Percentiles rank a stretch among this genome's conserved stretches.
Evolutionary conservation across 1,139 yeast species (phyloP).

Genomic region (Pichia sp.): DNA sequence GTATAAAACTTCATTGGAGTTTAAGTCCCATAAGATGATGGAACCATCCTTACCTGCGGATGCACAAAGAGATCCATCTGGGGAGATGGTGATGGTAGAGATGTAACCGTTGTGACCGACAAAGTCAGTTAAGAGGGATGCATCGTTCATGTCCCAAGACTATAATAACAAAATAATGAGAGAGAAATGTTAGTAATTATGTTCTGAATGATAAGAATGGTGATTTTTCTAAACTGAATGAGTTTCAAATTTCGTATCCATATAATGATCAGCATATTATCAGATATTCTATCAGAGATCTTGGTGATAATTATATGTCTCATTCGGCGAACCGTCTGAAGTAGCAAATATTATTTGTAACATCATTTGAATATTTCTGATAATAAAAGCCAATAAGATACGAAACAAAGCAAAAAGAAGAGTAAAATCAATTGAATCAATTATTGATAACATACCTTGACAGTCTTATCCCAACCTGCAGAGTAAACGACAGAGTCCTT

Average conservation of each 20-base stretch:
- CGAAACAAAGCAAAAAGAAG: conserved; percentile 9
- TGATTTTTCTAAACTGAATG: too few relatives aligned
- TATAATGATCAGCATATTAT: too few relatives aligned
- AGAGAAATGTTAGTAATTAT: conserved; percentile 17
- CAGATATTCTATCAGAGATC: conserved; percentile 71
- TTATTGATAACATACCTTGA: conserved; percentile 72
- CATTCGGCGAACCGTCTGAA: conserved; percentile 93
- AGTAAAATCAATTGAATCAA: conserved; percentile 17
- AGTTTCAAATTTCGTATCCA: too few relatives aligned
- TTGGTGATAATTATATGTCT: conserved; percentile 94
- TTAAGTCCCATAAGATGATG: conserved; percentile 97
- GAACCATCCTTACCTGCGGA: conserved; percentile 99
- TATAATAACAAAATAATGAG: conserved; percentile 25
- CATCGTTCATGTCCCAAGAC: conserved; percentile 91
- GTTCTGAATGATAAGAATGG: too few relatives aligned
- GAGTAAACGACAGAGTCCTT: conserved; percentile 70
- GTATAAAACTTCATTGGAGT: conserved; percentile 83
- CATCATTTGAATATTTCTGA: conserved; percentile 45
- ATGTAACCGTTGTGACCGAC: conserved; percentile 99
- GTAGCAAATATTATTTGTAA: conserved; percentile 85
- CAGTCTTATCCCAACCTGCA: conserved; percentile 98
- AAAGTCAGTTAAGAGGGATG: conserved; percentile 83
- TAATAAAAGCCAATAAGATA: too few relatives aligned
- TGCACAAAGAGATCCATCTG: conserved; percentile 99
- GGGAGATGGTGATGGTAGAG: conserved; percentile 95